Conservation (phyloP, 2,329 filamentous ascomycete species). For the Didymella sp. region DNA sequence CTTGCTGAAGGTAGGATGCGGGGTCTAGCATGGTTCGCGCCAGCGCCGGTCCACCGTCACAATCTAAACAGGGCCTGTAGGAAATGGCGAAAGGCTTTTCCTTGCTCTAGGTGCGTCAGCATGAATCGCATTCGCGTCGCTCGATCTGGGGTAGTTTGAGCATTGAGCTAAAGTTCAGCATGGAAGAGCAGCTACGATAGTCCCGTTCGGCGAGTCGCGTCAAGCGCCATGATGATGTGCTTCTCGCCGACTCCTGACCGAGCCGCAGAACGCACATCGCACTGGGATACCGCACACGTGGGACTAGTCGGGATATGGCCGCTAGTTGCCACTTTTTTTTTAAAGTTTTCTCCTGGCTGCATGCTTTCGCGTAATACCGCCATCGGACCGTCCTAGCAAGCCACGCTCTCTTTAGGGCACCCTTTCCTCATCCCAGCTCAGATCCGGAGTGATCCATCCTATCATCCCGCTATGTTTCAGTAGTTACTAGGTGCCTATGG, state of each 20-base stretch:
- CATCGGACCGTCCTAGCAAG: constrained; percentile 34
- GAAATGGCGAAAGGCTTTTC: constrained; percentile 33
- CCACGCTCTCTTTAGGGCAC: constrained; percentile 21
- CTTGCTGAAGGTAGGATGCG: constrained; percentile 40
- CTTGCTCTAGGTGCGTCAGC: constrained; percentile 36
- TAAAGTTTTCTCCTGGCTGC: constrained; percentile 31
- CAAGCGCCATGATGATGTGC: constrained; percentile 31
- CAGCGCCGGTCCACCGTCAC: constrained; percentile 41
- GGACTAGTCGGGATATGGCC: constrained; percentile 30
- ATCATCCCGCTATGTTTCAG: constrained; percentile 24
- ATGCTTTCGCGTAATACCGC: constrained; percentile 24
- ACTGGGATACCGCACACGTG: constrained; percentile 23
- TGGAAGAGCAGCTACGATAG: constrained; percentile 25
- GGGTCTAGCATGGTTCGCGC: constrained; percentile 47
- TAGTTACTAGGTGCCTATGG: constrained; percentile 23
- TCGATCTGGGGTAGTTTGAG: constrained; percentile 39
- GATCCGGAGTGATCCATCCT: constrained; percentile 29
- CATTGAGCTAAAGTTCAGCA: constrained; percentile 26
- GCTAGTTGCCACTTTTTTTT: constrained; percentile 40
- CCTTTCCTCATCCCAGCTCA: constrained; percentile 24
- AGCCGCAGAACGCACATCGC: constrained; percentile 32
- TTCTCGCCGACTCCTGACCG: constrained; percentile 41
- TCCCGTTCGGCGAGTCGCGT: constrained; percentile 29
- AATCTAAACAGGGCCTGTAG: constrained; percentile 33
- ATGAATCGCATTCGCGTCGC: constrained; percentile 39